phyloP scores from a whole-genome alignment of 176 grass and related monocot genomes.

The Olyra latifolia region DNA sequence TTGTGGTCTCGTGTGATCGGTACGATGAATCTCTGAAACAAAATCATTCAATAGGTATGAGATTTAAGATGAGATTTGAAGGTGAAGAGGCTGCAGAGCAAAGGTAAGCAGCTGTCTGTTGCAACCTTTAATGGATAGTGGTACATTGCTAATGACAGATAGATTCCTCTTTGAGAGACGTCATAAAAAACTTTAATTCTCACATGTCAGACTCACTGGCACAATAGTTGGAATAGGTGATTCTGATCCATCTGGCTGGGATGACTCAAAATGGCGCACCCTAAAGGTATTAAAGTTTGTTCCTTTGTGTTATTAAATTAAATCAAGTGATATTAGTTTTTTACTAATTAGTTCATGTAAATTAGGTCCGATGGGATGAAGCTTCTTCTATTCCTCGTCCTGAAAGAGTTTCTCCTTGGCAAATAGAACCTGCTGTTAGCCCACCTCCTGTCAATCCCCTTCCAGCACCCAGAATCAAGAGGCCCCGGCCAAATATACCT shows the following conservation, averaged over 20 bases:
- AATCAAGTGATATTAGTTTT: neutral
- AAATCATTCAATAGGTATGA: conserved; percentile 86
- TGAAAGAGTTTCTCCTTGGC: conserved; percentile 91
- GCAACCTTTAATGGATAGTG: neutral
- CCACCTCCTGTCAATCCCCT: conserved; percentile 54
- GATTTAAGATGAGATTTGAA: conserved; percentile 98
- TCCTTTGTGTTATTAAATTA: neutral
- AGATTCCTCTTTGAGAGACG: neutral
- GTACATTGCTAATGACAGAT: neutral
- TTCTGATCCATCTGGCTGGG: conserved; percentile 69
- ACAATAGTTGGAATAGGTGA: conserved; percentile 78
- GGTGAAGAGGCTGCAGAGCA: conserved; percentile 90
- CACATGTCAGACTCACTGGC: conserved; percentile 67
- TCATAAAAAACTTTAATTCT: conserved; percentile 17
- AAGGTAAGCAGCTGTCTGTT: conserved; percentile 45
- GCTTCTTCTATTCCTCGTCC: conserved; percentile 69
- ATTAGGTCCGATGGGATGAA: conserved; percentile 94
- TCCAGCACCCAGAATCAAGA: conserved; percentile 58
- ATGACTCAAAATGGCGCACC: conserved; percentile 81
- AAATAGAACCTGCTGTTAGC: conserved; percentile 68
- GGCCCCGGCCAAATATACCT: conserved; percentile 53
- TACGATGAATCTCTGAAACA: conserved; percentile 71
- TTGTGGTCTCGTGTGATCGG: conserved; percentile 60
- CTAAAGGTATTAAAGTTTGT: conserved; percentile 62
- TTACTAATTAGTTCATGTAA: conserved; percentile 17